A percentile compares a stretch with the other conserved stretches of the same genome.
These are phyloP conservation scores for Chlorophyllum brunneum DNA, from an alignment of 768 basidiomycete species.

Conservation along the genomic window DNA sequence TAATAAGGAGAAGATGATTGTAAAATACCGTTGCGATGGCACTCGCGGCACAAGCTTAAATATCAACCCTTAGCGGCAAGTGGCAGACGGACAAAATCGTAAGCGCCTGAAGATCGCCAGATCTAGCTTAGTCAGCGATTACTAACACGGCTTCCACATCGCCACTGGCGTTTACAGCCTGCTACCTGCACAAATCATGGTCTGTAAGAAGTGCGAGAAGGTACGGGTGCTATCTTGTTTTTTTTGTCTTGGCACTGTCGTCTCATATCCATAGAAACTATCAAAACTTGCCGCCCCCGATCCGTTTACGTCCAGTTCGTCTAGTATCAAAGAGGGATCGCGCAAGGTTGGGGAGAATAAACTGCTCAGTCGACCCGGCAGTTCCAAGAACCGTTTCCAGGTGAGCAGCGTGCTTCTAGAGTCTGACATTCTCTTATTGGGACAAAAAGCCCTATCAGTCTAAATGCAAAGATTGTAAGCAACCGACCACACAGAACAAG, in stretches of 20 bases:
- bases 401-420: slow-evolving; percentile 33
- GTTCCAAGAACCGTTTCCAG: slow-evolving; percentile 75
- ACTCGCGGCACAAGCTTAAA: slow-evolving; percentile 12
- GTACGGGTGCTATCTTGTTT: slow-evolving; percentile 34
- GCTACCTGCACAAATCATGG: slow-evolving; percentile 46
- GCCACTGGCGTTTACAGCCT: slow-evolving; percentile 15
- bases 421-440: slow-evolving; percentile 18
- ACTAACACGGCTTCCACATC: slow-evolving; percentile 1
- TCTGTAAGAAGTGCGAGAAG: slow-evolving; percentile 84
- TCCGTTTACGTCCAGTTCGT: slow-evolving; percentile 73
- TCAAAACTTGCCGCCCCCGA: slow-evolving; percentile 89
- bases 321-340: slow-evolving; percentile 74
- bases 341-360: slow-evolving; percentile 86
- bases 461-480: slow-evolving; percentile 88
- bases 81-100: not conserved
- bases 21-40: slow-evolving; percentile 32
- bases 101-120: slow-evolving; percentile 2
- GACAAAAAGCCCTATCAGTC: slow-evolving; percentile 72
- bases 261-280: slow-evolving; percentile 62
- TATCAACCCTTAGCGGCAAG: slow-evolving; percentile 1
- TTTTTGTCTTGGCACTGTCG: slow-evolving; percentile 15
- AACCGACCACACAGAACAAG: slow-evolving; percentile 77
- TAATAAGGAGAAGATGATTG: slow-evolving; percentile 34
- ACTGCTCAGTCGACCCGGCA: slow-evolving; percentile 64
- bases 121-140: slow-evolving; percentile 15